A percentile compares a stretch with the other conserved stretches of the same genome.
Conservation (phyloP, 2,329 filamentous ascomycete species). For the Sarocladiaceae sp. region DNA sequence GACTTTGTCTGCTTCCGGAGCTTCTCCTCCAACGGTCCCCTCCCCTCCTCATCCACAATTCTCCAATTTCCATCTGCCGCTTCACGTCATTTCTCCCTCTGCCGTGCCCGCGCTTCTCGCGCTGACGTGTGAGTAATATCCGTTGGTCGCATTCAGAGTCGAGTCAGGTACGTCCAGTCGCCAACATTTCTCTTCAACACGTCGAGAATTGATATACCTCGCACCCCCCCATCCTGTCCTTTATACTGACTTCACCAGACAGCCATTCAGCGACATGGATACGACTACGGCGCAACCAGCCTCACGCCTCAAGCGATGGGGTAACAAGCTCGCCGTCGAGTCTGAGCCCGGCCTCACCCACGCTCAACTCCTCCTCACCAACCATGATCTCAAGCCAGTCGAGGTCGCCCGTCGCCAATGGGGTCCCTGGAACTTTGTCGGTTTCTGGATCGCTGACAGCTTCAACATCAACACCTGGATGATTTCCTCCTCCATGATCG, state of each 20-base stretch:
- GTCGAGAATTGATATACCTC: background rate
- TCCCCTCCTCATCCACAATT: background rate
- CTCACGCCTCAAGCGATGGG: conserved; percentile 35
- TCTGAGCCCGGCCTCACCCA: conserved; percentile 70
- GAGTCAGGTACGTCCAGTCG: background rate
- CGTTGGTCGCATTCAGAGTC: background rate
- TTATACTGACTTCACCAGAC: background rate
- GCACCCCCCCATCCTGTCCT: background rate
- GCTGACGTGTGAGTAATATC: background rate
- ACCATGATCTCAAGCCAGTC: conserved; percentile 75
- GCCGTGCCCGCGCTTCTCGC: background rate
- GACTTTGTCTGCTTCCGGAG: background rate
- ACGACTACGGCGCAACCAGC: background rate
- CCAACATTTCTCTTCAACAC: background rate
- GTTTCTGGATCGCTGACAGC: conserved; percentile 78
- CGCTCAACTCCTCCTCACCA: conserved; percentile 80
- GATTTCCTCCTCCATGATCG: conserved; percentile 80
- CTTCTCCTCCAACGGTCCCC: background rate
- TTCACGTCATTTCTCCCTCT: conserved; percentile 10
- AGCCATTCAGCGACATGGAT: background rate
- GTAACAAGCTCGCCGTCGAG: conserved; percentile 62
- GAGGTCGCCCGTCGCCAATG: conserved; percentile 76
- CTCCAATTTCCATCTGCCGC: conserved; percentile 9
- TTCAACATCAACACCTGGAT: conserved; percentile 87
- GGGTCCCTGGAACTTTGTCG: conserved; percentile 82